A percentile compares a stretch with the other conserved stretches of the same genome.
Evolutionary conservation across 805 yeast genomes (phyloP).

Genomic region (Saccharomycopsis capsularis): DNA sequence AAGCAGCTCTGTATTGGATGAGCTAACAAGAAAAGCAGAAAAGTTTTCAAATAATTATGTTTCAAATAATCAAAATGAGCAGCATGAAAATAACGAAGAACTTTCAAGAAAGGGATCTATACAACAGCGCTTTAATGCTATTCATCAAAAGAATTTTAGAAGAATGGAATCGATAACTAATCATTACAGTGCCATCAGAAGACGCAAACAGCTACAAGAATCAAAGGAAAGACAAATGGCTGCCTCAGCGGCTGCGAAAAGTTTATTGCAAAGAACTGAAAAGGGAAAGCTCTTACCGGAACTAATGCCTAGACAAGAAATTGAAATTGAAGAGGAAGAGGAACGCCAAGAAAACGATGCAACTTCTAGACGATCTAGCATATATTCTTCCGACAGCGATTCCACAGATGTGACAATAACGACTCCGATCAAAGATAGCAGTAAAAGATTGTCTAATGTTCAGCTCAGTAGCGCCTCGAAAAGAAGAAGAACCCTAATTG

Average conservation of each 20-base stretch:
- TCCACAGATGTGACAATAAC: neutral
- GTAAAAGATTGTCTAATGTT: constrained; percentile 15
- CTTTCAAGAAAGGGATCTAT: constrained; percentile 24
- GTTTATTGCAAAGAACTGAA: neutral
- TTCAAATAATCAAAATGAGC: neutral
- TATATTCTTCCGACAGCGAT: neutral
- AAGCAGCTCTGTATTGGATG: constrained; percentile 33
- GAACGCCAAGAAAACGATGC: neutral
- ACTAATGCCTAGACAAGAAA: constrained; percentile 5
- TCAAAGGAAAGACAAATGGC: neutral
- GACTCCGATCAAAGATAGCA: constrained; percentile 9
- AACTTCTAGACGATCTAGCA: neutral
- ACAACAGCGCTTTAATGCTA: constrained; percentile 23
- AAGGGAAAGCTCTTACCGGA: constrained; percentile 3
- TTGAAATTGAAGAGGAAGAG: constrained; percentile 1
- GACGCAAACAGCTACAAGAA: constrained; percentile 13
- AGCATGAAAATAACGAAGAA: neutral
- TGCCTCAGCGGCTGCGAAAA: neutral
- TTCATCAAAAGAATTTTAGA: constrained; percentile 38
- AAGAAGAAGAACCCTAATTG: constrained; percentile 38
- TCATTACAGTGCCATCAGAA: constrained; percentile 32
- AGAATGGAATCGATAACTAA: constrained; percentile 36
- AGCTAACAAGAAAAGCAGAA: constrained; percentile 31
- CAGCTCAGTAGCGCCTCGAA: constrained; percentile 20
- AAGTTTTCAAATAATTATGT: constrained; percentile 21